Evolutionary conservation across 1,284 basidiomycete species (phyloP).

Genomic region (Puccinia hordei): DNA sequence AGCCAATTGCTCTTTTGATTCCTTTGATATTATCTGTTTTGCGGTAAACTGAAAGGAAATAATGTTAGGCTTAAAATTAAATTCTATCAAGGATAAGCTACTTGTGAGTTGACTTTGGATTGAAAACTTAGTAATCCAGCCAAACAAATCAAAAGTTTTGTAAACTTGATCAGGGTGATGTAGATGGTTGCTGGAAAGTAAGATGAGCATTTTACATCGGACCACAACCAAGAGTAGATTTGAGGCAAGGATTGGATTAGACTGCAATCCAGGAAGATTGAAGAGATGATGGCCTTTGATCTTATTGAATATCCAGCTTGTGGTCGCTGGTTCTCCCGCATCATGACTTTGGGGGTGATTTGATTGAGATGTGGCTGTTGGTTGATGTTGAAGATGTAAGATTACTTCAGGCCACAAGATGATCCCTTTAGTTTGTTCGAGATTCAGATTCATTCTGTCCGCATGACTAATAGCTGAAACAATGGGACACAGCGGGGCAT

Average conservation of each 20-base stretch:
- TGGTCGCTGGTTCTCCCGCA: not conserved
- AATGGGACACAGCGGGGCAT: conserved; percentile 31
- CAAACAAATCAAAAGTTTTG: conserved; percentile 17
- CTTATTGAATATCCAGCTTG: conserved; percentile 13
- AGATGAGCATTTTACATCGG: conserved; percentile 3
- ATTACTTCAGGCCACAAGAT: conserved; percentile 30
- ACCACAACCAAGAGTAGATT: conserved; percentile 7
- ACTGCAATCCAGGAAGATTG: conserved; percentile 11
- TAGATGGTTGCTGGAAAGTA: not conserved
- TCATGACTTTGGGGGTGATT: not conserved
- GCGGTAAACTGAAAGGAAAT: conserved; percentile 1
- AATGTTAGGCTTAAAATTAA: not conserved
- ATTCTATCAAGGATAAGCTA: not conserved
- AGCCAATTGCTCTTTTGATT: conserved; percentile 20
- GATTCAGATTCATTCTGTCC: conserved; percentile 35
- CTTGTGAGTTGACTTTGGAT: not conserved
- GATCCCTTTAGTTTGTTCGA: conserved; percentile 35
- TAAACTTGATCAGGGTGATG: conserved; percentile 6
- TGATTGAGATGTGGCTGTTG: not conserved
- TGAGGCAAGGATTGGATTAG: not conserved
- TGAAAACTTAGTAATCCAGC: not conserved
- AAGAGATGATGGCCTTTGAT: not conserved
- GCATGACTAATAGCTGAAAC: conserved; percentile 30
- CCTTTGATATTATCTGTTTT: conserved; percentile 14
- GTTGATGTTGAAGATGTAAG: conserved; percentile 20